These are phyloP conservation scores for Streptanthus diversifolius DNA, from an alignment of 345 rosid genomes.

Conservation along the genomic window DNA sequence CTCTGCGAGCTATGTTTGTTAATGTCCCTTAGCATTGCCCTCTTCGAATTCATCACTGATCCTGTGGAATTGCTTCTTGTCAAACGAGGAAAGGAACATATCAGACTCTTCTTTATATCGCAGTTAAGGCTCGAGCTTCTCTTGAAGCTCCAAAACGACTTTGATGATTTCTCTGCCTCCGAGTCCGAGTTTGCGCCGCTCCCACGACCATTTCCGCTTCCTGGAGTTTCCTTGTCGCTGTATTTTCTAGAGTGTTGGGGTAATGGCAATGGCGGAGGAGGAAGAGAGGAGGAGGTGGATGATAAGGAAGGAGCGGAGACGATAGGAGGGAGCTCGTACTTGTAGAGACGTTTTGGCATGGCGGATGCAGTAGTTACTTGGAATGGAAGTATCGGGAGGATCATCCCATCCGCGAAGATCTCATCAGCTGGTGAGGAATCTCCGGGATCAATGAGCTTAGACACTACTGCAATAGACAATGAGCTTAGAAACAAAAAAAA, in stretches of 20 bases:
- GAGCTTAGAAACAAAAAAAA: not conserved
- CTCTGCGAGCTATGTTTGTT: conserved; percentile 45
- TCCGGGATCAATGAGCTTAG: conserved; percentile 30
- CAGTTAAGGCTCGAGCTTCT: conserved; percentile 68
- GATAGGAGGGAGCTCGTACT: conserved; percentile 33
- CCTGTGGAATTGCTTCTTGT: conserved; percentile 71
- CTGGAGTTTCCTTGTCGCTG: conserved; percentile 2
- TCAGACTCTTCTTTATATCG: conserved; percentile 50
- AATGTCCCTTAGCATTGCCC: conserved; percentile 31
- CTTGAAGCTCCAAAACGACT: conserved; percentile 77
- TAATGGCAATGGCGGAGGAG: conserved; percentile 39
- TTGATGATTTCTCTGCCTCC: conserved; percentile 44
- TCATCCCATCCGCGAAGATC: conserved; percentile 69
- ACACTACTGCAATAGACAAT: conserved; percentile 27
- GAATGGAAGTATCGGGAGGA: conserved; percentile 51
- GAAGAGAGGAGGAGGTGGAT: conserved; percentile 10
- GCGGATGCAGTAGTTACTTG: conserved; percentile 23
- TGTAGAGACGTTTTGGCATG: conserved; percentile 25
- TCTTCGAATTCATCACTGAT: conserved; percentile 41
- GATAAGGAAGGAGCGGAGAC: conserved; percentile 41
- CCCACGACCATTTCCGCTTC: conserved; percentile 3
- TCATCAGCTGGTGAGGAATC: conserved; percentile 70
- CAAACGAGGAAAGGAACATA: conserved; percentile 57
- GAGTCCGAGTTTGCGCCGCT: conserved; percentile 9
- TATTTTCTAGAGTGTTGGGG: conserved; percentile 29